phyloP scores from a whole-genome alignment of 176 grass and related monocot genomes.

The Bolboschoenus planiculmis region DNA sequence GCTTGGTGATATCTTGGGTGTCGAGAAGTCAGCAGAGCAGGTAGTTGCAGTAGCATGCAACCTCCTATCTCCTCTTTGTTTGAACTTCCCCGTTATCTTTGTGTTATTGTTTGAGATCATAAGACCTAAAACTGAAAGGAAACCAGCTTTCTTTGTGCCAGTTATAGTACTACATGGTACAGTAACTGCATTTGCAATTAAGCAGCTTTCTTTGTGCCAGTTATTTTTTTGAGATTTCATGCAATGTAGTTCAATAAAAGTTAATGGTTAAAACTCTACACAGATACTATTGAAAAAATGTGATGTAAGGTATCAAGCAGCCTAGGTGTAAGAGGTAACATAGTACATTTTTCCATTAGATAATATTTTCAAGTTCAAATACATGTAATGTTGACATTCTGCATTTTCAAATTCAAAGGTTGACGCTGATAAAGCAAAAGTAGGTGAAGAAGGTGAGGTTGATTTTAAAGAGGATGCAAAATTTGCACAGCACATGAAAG shows the following conservation, averaged over 20 bases:
- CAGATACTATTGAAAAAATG: not conserved
- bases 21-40: slow-evolving; percentile 91
- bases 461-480: slow-evolving; percentile 97
- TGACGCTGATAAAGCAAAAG: slow-evolving; percentile 92
- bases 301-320: not conserved
- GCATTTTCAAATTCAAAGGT: slow-evolving; percentile 39
- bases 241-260: not conserved
- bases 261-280: not conserved
- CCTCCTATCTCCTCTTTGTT: slow-evolving; percentile 3
- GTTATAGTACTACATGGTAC: not conserved
- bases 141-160: not conserved
- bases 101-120: slow-evolving; percentile 1
- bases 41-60: slow-evolving; percentile 26
- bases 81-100: not conserved
- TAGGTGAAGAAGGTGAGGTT: slow-evolving; percentile 91
- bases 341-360: not conserved
- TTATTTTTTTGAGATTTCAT: not conserved
- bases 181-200: not conserved
- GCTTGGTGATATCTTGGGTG: slow-evolving; percentile 96
- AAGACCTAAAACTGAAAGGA: not conserved
- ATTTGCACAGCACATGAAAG: slow-evolving; percentile 87
- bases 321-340: not conserved
- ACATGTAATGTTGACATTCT: not conserved
- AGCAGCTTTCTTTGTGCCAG: not conserved
- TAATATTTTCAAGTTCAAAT: not conserved